A percentile compares a stretch with the other conserved stretches of the same genome.
Evolutionary conservation across 2,329 filamentous ascomycete species (phyloP).

Genomic region (Neocatenulostroma microsporum): DNA sequence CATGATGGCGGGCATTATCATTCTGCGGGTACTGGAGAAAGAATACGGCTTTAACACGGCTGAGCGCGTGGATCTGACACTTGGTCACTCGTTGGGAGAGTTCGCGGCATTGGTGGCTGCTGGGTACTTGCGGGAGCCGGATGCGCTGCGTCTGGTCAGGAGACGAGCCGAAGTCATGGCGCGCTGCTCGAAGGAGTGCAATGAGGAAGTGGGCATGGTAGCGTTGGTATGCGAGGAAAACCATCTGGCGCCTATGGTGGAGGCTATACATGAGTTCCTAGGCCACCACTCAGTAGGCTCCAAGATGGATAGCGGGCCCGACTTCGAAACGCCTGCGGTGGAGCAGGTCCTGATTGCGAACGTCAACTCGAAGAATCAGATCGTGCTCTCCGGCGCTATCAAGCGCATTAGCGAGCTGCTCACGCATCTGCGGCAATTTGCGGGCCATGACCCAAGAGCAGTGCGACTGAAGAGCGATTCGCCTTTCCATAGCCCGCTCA

Average conservation of each 20-base stretch:
- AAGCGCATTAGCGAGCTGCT: constrained; percentile 73
- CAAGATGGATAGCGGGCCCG: constrained; percentile 54
- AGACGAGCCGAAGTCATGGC: constrained; percentile 77
- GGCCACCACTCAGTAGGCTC: constrained; percentile 57
- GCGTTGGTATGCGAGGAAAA: constrained; percentile 81
- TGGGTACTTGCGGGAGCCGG: constrained; percentile 68
- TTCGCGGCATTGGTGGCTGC: constrained; percentile 85
- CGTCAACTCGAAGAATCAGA: constrained; percentile 92
- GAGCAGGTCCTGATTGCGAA: constrained; percentile 88
- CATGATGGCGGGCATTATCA: constrained; percentile 88
- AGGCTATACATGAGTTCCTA: constrained; percentile 71
- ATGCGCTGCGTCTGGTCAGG: constrained; percentile 70
- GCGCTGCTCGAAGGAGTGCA: constrained; percentile 60
- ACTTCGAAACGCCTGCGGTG: constrained; percentile 62
- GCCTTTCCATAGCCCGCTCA: constrained; percentile 86
- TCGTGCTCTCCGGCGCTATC: constrained; percentile 83
- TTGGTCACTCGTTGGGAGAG: constrained; percentile 88
- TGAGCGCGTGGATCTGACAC: constrained; percentile 68
- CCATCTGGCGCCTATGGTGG: constrained; percentile 61
- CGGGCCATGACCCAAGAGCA: constrained; percentile 82
- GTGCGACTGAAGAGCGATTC: constrained; percentile 80
- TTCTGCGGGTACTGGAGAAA: constrained; percentile 75
- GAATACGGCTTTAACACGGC: constrained; percentile 71
- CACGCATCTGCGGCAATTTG: constrained; percentile 78
- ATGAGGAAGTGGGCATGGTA: constrained; percentile 83